A percentile compares a stretch with the other conserved stretches of the same genome.
Evolutionary conservation across 257 asterid genomes (phyloP).

Genomic region (Solanum pennellii): DNA sequence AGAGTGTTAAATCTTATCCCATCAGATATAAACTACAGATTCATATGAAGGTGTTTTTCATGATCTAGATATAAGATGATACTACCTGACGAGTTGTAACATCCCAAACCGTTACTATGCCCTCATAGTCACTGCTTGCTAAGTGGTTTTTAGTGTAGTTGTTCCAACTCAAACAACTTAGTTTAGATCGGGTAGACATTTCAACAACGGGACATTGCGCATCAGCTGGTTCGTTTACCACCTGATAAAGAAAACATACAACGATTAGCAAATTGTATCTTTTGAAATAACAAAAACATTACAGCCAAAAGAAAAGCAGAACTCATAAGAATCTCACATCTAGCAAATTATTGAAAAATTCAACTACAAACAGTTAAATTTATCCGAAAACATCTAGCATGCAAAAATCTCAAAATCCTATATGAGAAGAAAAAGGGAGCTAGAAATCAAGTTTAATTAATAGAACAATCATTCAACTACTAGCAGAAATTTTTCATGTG

Average conservation of each 20-base stretch:
- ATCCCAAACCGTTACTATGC: conserved; percentile 89
- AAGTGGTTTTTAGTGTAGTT: conserved; percentile 56
- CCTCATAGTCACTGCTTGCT: conserved; percentile 93
- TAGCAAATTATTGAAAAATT: background rate
- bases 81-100: conserved; percentile 79
- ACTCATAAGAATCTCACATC: background rate
- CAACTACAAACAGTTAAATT: background rate
- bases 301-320: background rate
- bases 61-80: background rate
- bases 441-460: background rate
- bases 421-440: background rate
- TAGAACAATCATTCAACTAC: background rate
- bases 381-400: background rate
- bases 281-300: background rate
- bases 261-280: background rate
- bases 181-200: conserved; percentile 71
- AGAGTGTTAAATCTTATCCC: background rate
- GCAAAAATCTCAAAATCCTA: background rate
- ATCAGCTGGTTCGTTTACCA: conserved; percentile 63
- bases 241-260: conserved; percentile 32
- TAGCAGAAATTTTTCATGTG: background rate
- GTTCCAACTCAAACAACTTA: conserved; percentile 92
- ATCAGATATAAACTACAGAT: background rate
- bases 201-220: conserved; percentile 73
- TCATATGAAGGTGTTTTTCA: background rate